These are phyloP conservation scores for Cryptosporidium canis DNA, from an alignment of 169 alveolate species.

Conservation along the genomic window DNA sequence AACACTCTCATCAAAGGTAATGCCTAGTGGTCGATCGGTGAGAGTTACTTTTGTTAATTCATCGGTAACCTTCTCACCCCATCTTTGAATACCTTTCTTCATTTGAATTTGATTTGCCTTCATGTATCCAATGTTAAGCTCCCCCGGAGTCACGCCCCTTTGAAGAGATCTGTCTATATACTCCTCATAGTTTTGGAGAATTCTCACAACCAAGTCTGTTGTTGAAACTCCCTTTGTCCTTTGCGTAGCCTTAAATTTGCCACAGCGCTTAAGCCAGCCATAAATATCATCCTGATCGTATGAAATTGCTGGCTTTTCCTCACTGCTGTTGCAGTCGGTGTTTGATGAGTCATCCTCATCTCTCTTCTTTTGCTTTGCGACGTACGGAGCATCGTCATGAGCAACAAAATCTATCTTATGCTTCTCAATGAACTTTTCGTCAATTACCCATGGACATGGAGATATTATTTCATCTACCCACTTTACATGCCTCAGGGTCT, in stretches of 20 bases:
- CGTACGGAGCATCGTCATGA: conserved; percentile 94
- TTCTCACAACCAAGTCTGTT: conserved; percentile 92
- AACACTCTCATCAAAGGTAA: conserved; percentile 79
- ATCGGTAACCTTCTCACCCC: conserved; percentile 88
- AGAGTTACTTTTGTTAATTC: conserved; percentile 87
- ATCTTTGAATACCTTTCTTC: conserved; percentile 86
- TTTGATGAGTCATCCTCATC: conserved; percentile 51
- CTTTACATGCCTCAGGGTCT: conserved; percentile 91
- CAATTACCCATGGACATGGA: conserved; percentile 96
- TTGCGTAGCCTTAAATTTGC: conserved; percentile 91
- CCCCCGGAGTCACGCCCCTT: conserved; percentile 93
- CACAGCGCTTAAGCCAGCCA: conserved; percentile 88
- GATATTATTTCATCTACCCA: conserved; percentile 98
- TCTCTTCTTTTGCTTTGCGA: conserved; percentile 80
- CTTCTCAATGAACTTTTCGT: conserved; percentile 88
- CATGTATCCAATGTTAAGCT: conserved; percentile 90
- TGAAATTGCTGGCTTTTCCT: conserved; percentile 74
- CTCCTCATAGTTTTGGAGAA: conserved; percentile 94
- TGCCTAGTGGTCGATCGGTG: conserved; percentile 84
- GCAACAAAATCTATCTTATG: conserved; percentile 93
- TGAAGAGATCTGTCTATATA: conserved; percentile 91
- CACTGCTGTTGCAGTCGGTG: conserved; percentile 42
- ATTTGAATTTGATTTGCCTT: conserved; percentile 88
- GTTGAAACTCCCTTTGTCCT: conserved; percentile 97
- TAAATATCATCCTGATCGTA: conserved; percentile 87